These are phyloP conservation scores for Globisporangium uncinulatum DNA, from an alignment of 352 stramenopile species.

Conservation along the genomic window DNA sequence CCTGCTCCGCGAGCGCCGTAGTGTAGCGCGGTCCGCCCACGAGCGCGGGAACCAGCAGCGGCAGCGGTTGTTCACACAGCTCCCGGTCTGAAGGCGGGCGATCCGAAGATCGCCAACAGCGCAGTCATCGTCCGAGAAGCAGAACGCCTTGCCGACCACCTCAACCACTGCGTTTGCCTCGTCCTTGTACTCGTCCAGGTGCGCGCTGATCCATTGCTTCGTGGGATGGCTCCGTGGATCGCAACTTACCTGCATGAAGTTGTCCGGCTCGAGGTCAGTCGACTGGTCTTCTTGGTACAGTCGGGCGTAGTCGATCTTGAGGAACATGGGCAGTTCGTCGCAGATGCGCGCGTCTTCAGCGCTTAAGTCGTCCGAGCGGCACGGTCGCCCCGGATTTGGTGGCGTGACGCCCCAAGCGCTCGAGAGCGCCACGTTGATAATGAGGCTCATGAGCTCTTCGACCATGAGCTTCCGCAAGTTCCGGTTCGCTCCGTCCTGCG, in stretches of 20 bases:
- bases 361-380: constrained; percentile 45
- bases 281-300: constrained; percentile 45
- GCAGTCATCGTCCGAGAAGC: constrained; percentile 46
- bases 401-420: constrained; percentile 75
- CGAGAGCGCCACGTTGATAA: constrained; percentile 93
- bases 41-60: constrained; percentile 33
- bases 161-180: constrained; percentile 23
- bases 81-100: constrained; percentile 31
- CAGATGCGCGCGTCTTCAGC: constrained; percentile 41
- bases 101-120: constrained; percentile 25
- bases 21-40: constrained; percentile 52
- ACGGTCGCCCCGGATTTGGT: constrained; percentile 38
- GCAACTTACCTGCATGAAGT: constrained; percentile 48
- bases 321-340: constrained; percentile 73
- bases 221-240: constrained; percentile 58
- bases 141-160: constrained; percentile 36
- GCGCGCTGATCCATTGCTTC: constrained; percentile 61
- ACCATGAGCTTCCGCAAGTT: constrained; percentile 52
- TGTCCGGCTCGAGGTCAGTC: constrained; percentile 8
- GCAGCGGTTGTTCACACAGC: constrained; percentile 50
- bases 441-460: constrained; percentile 91
- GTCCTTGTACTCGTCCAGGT: constrained; percentile 55
- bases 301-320: constrained; percentile 86
- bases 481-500: constrained; percentile 30
- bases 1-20: constrained; percentile 22